phyloP scores from a whole-genome alignment of 108 stramenopile genomes.

The Chaetoceros tenuissimus region DNA sequence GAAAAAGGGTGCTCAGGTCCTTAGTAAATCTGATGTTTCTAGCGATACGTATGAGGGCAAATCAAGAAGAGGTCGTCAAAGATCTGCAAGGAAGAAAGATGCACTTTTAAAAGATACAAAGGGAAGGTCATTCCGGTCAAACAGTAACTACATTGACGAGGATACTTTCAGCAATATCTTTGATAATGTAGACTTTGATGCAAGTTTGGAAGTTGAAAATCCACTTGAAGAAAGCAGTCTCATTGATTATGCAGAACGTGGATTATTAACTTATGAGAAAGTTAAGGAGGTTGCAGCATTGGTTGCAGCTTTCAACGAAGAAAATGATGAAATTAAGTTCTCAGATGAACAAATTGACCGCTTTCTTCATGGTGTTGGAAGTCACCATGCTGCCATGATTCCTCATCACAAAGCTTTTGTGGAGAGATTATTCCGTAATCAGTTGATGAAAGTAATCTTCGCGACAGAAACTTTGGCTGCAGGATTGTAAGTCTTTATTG shows the following conservation, averaged over 20 bases:
- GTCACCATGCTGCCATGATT: slow-evolving; percentile 89
- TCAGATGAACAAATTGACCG: slow-evolving; percentile 40
- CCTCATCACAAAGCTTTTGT: slow-evolving; percentile 88
- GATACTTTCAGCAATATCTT: slow-evolving; percentile 28
- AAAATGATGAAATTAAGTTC: slow-evolving; percentile 72
- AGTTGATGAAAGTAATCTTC: slow-evolving; percentile 86
- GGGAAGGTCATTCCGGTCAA: slow-evolving; percentile 57
- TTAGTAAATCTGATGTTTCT: slow-evolving; percentile 6
- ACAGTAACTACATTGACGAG: slow-evolving; percentile 32
- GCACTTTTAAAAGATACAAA: slow-evolving; percentile 38
- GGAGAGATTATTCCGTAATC: slow-evolving; percentile 73
- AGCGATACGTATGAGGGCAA: slow-evolving; percentile 2
- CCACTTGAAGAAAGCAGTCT: slow-evolving; percentile 47
- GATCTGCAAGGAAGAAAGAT: slow-evolving; percentile 8
- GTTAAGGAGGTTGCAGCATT: slow-evolving; percentile 46
- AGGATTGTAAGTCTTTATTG: slow-evolving; percentile 80
- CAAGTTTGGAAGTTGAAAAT: slow-evolving; percentile 24
- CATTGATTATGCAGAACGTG: slow-evolving; percentile 48
- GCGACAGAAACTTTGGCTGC: slow-evolving; percentile 94
- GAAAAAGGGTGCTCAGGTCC: slow-evolving; percentile 22
- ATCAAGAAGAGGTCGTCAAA: slow-evolving; percentile 10
- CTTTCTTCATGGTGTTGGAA: slow-evolving; percentile 70
- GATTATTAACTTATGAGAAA: slow-evolving; percentile 57
- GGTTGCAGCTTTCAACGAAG: slow-evolving; percentile 60
- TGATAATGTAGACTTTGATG: slow-evolving; percentile 17